phyloP scores from a whole-genome alignment of 1,139 yeast genomes.

The Suhomyces bolitotheri region DNA sequence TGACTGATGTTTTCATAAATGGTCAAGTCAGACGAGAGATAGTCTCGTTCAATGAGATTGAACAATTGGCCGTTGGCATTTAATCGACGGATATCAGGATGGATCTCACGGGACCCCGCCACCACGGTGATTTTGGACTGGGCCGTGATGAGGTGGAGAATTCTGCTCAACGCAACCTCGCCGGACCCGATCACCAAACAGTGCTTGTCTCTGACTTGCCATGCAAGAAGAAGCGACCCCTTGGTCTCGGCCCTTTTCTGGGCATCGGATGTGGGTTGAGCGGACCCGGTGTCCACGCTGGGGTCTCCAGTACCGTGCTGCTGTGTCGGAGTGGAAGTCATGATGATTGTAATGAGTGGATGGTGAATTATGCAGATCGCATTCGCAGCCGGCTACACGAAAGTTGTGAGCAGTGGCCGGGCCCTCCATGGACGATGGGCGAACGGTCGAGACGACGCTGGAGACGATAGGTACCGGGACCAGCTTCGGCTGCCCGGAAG shows the following conservation, averaged over 20 bases:
- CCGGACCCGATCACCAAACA: conserved; percentile 82
- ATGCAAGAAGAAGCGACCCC: conserved; percentile 68
- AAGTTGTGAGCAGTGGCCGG: too few relatives aligned
- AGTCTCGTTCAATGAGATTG: conserved; percentile 42
- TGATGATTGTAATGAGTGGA: too few relatives aligned
- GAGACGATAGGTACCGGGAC: too few relatives aligned
- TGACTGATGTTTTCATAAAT: conserved; percentile 43
- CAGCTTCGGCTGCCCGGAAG: too few relatives aligned
- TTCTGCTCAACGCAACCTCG: conserved; percentile 74
- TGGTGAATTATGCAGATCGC: too few relatives aligned
- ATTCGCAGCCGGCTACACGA: too few relatives aligned
- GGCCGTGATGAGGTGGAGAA: conserved; percentile 65
- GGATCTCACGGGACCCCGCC: conserved; percentile 47
- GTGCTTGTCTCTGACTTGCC: conserved; percentile 66
- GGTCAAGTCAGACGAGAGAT: conserved; percentile 45
- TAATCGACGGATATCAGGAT: conserved; percentile 45
- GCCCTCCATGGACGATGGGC: too few relatives aligned
- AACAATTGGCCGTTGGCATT: conserved; percentile 44
- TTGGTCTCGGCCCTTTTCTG: conserved; percentile 19
- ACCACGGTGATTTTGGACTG: conserved; percentile 70
- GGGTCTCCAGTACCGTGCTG: too few relatives aligned
- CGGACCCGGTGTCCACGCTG: not conserved
- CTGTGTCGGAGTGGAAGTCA: conserved; percentile 2
- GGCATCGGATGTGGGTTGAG: too few relatives aligned
- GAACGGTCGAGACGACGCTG: too few relatives aligned